These are phyloP conservation scores for Pseudogymnoascus sp. DNA, from an alignment of 2,329 filamentous ascomycete species.

Conservation along the genomic window DNA sequence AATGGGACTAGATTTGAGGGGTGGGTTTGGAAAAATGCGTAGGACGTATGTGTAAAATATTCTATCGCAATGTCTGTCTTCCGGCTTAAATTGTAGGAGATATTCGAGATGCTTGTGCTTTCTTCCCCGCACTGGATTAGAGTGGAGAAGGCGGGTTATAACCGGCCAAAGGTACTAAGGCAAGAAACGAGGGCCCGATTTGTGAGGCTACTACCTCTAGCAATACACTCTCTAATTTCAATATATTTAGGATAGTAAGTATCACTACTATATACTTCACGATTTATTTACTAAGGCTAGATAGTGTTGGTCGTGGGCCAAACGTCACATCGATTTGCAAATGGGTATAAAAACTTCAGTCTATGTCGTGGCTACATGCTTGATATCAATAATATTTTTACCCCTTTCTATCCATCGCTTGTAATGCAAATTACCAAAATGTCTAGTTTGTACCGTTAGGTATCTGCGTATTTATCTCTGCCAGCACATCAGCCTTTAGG, in stretches of 20 bases:
- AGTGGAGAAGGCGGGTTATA: not conserved
- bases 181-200: not conserved
- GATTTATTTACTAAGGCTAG: not conserved
- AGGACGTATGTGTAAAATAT: not conserved
- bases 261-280: not conserved
- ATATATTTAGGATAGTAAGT: not conserved
- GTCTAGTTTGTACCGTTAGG: not conserved
- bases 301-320: not conserved
- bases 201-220: not conserved
- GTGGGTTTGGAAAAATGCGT: not conserved
- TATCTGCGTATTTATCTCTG: conserved; percentile 10
- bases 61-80: not conserved
- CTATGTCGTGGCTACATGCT: not conserved
- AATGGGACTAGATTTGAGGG: not conserved
- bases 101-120: not conserved
- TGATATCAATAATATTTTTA: not conserved
- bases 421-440: not conserved
- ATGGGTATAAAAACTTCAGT: not conserved
- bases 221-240: not conserved
- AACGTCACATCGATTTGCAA: not conserved
- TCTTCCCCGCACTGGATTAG: not conserved
- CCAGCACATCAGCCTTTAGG: conserved; percentile 17
- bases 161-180: not conserved
- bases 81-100: not conserved
- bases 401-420: not conserved